Base-by-base conservation (phyloP, 2,329 filamentous ascomycete species). In the Cytospora piceae region DNA sequence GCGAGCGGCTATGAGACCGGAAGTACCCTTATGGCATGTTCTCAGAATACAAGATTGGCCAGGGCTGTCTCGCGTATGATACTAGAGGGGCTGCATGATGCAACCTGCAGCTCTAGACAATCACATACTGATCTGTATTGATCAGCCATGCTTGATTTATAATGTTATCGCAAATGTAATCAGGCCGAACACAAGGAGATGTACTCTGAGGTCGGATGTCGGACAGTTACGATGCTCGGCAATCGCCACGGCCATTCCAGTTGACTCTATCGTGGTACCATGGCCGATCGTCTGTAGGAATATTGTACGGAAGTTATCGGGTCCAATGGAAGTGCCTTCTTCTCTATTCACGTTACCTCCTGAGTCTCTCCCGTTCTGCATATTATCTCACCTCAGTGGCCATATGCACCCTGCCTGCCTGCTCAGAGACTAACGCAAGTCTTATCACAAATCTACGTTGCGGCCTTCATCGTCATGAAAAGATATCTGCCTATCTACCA, bases 1-100 rank as follows among this genome's bases (percentile, higher is more conserved):
- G 66, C 53, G 39, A 67, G 63, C 52, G 53, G 42, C 58, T 63
- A 56, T 60, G 42, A 15, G 6, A 4, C 55, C 63, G 51, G 27
- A 42, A 20, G 39, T 27, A 34, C 37, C 34, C 34, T 51, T 42
- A 64, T 57, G 29, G 63, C 31, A 34, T 49, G 17, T 5, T 32
- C 17, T 53, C 39, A 63, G 24, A 20, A 22, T 58, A 11, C 12
- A 6, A 39, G 39, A 37, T 39, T 46, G 39, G 60, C 32, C 22
- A 14, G 20, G n/a, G n/a, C n/a, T 49, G 22, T 24, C 46, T 49
- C 46, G 12, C 39, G 39, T 42, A 42, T 4, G 39, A 3, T n/a
- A 42, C 20, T 9, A 42, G 39, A 42, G 39, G 39, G 39, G 20
- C 63, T 29, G 37, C 37, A 49, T 22, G 32, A 51, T 29, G 51